Conservation (phyloP, 2,329 filamentous ascomycete genomes). For the Xylaria sp. region DNA sequence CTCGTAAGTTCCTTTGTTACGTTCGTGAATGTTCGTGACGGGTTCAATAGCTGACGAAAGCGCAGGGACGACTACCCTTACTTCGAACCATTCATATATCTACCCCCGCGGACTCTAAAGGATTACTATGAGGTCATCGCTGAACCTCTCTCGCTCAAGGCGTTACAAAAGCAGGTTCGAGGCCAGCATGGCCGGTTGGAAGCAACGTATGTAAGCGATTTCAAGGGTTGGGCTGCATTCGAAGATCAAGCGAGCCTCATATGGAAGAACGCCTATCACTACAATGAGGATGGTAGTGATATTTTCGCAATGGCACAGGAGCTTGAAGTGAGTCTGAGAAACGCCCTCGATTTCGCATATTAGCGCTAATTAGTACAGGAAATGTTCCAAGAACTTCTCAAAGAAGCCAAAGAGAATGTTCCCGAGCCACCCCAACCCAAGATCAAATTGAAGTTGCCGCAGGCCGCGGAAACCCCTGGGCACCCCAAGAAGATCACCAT, state of each 20-base stretch:
- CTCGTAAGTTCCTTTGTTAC: constrained; percentile 58
- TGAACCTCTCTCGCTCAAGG: constrained; percentile 81
- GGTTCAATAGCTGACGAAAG: constrained; percentile 18
- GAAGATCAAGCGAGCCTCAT: constrained; percentile 82
- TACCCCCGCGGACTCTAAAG: constrained; percentile 78
- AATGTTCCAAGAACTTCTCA: constrained; percentile 74
- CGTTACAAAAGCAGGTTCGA: constrained; percentile 79
- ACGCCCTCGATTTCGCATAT: constrained; percentile 4
- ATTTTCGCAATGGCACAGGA: constrained; percentile 81
- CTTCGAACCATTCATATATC: constrained; percentile 78
- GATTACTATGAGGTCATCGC: constrained; percentile 90
- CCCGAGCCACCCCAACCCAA: constrained; percentile 78
- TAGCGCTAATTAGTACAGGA: constrained; percentile 58
- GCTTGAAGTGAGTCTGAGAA: constrained; percentile 70
- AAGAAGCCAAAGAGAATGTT: constrained; percentile 76
- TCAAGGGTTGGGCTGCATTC: constrained; percentile 84
- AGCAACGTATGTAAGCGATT: constrained; percentile 71
- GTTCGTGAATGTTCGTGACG: too few relatives aligned
- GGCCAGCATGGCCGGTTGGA: constrained; percentile 76
- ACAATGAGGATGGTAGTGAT: constrained; percentile 91
- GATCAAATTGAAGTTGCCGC: constrained; percentile 80
- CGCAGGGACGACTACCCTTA: constrained; percentile 74
- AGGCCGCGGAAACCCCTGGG: constrained; percentile 55
- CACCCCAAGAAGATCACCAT: constrained; percentile 75
- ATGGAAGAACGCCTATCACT: constrained; percentile 88